Evolutionary conservation across 2,329 filamentous ascomycete genomes (phyloP), one percentile per base, ranked within the genome.

Genomic region (Botrytis hyacinthi): DNA sequence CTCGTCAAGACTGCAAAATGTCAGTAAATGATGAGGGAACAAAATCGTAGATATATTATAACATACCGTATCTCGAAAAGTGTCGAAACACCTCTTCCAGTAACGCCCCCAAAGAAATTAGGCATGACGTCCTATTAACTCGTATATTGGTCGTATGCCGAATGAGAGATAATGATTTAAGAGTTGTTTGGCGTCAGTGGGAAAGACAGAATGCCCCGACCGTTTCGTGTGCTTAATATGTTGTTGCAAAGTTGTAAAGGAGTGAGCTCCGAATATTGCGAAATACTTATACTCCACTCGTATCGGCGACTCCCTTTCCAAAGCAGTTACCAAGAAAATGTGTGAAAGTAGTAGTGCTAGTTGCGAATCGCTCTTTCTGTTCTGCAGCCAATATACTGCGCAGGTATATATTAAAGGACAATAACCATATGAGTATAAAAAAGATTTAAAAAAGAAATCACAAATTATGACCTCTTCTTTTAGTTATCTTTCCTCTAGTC

Each of bases 1-100:
- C 79, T 92, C 91, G 70, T 95, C 92, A 74, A 95, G 87, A 70
- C 93, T 94, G 79, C 72, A 26, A 70, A 22, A 37, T 35, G n/a
- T 75, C 44, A 75, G 63, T 32, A 60, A 16, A 32, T 44, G 61
- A 77, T 68, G 75, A 75, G 61, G 71, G 37, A 59, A 29, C 40
- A 65, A 54, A 16, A 37, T 59, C 46, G 18, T 10, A 68, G 18
- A 59, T 44, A 69, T 29, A 40, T 22, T 16, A 37, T 37, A 70
- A 54, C 78, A 68, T 76, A 82, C 81, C 81, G 79, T 71, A 82
- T 82, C 72, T 82, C 81, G 70, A 82, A 82, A 29, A 82, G 78
- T 60, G 80, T 80, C 37, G 80, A 80, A 74, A 77, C 79, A 72
- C 77, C 76, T 65, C 77, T 80, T 60, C 80, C 78, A 69, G 78